Evolutionary conservation across 768 basidiomycete genomes (phyloP).

Genomic region (Mycena rebaudengoi): DNA sequence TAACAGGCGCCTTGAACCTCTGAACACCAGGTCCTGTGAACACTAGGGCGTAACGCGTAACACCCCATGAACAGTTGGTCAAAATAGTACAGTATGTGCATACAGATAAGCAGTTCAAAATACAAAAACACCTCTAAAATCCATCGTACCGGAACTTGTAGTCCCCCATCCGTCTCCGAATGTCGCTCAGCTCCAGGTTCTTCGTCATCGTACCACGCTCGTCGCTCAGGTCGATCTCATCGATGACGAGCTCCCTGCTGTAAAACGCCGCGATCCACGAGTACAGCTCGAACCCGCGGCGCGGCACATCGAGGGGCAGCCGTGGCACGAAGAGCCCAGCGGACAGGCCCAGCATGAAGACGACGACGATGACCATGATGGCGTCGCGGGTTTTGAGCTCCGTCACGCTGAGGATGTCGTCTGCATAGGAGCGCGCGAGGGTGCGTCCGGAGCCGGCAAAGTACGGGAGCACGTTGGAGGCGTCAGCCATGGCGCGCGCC

Average conservation of each 20-base stretch:
- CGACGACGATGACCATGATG: conserved; percentile 30
- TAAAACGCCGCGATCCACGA: conserved; percentile 43
- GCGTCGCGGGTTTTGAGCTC: conserved; percentile 33
- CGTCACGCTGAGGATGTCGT: conserved; percentile 38
- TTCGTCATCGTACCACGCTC: conserved; percentile 2
- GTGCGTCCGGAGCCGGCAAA: conserved; percentile 47
- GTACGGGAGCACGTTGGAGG: conserved; percentile 51
- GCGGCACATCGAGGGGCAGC: conserved; percentile 38
- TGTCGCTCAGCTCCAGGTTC: neutral
- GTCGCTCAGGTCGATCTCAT: conserved; percentile 19
- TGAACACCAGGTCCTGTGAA: too few relatives aligned
- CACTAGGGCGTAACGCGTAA: too few relatives aligned
- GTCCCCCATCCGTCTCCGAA: conserved; percentile 4
- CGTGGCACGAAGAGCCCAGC: conserved; percentile 40
- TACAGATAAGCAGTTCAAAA: neutral
- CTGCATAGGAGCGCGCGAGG: conserved; percentile 46
- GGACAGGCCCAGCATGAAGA: conserved; percentile 41
- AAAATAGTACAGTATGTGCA: neutral
- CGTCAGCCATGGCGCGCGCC: conserved; percentile 47
- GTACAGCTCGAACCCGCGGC: conserved; percentile 39
- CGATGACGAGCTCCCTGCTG: conserved; percentile 37
- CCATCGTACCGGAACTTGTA: conserved; percentile 5
- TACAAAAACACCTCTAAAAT: neutral
- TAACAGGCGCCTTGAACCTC: too few relatives aligned
- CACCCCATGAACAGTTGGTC: too few relatives aligned